Conservation (phyloP, 2,329 filamentous ascomycete species). For the Phyllosticta citribraziliensis region DNA sequence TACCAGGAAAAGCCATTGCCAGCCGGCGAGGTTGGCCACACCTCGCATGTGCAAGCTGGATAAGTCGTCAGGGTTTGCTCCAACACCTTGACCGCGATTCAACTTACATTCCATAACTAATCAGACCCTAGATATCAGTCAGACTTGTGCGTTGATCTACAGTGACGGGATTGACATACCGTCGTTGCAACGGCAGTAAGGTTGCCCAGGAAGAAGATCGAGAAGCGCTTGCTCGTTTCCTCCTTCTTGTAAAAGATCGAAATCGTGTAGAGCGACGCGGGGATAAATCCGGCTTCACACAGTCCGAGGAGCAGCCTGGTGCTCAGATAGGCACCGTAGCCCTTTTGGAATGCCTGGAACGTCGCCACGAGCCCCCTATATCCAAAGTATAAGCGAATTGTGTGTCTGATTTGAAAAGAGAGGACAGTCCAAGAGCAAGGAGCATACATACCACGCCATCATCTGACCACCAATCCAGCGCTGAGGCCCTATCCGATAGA, state of each 20-base stretch:
- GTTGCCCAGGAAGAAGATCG: constrained; percentile 48
- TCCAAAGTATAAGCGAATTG: neutral
- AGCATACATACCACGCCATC: constrained; percentile 33
- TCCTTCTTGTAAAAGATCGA: constrained; percentile 47
- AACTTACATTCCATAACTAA: constrained; percentile 27
- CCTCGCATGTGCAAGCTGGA: constrained; percentile 43
- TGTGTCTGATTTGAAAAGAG: neutral
- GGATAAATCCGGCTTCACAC: constrained; percentile 47
- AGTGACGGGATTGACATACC: neutral
- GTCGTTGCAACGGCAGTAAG: constrained; percentile 40
- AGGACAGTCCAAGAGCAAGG: neutral
- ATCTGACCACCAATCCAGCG: constrained; percentile 46
- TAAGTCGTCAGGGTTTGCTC: neutral
- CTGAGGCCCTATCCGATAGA: constrained; percentile 43
- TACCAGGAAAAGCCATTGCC: constrained; percentile 46
- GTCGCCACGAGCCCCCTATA: constrained; percentile 39
- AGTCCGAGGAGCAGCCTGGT: constrained; percentile 45
- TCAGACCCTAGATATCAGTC: constrained; percentile 18
- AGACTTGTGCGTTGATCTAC: neutral
- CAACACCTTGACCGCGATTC: neutral
- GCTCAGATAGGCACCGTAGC: constrained; percentile 38
- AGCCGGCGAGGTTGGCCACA: constrained; percentile 39
- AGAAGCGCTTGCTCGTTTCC: constrained; percentile 44
- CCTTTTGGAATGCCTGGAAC: constrained; percentile 44
- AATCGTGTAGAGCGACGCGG: constrained; percentile 42